phyloP scores from a whole-genome alignment of 441 rosid genomes.

The Pelargonium citronellum region DNA sequence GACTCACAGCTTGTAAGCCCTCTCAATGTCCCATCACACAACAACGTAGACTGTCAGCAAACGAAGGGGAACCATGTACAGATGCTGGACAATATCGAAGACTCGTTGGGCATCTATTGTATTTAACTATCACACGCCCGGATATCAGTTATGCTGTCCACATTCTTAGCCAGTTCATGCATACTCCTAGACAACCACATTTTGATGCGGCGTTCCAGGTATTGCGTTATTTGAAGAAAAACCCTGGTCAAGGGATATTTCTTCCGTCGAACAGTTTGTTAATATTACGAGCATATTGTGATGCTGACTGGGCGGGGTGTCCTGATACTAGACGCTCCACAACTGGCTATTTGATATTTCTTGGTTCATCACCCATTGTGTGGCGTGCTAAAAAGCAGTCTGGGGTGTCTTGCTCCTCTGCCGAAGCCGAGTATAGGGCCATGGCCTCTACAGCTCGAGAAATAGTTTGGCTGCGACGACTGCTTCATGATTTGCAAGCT shows the following conservation, averaged over 20 bases:
- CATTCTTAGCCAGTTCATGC: conserved; percentile 8
- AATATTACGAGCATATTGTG: background rate
- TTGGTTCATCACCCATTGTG: background rate
- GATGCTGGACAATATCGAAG: background rate
- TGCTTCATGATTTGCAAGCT: background rate
- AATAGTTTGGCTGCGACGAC: background rate
- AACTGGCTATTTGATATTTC: background rate
- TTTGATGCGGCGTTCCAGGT: background rate
- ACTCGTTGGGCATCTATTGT: background rate
- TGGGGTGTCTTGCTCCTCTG: background rate
- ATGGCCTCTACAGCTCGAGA: background rate
- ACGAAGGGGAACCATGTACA: background rate
- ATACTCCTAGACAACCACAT: background rate
- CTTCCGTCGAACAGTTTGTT: background rate
- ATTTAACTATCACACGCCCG: background rate
- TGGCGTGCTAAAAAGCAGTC: conserved; percentile 2
- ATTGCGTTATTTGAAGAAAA: background rate
- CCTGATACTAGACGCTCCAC: background rate
- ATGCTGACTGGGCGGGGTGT: background rate
- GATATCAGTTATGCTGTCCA: background rate
- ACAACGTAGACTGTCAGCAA: background rate
- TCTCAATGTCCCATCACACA: background rate
- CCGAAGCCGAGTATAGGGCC: conserved; percentile 5
- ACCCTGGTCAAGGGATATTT: background rate
- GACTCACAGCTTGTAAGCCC: background rate